Evolutionary conservation across 2,329 filamentous ascomycete genomes (phyloP), one percentile per base, ranked within the genome.

Genomic region (Aspergillus pseudonomiae): DNA sequence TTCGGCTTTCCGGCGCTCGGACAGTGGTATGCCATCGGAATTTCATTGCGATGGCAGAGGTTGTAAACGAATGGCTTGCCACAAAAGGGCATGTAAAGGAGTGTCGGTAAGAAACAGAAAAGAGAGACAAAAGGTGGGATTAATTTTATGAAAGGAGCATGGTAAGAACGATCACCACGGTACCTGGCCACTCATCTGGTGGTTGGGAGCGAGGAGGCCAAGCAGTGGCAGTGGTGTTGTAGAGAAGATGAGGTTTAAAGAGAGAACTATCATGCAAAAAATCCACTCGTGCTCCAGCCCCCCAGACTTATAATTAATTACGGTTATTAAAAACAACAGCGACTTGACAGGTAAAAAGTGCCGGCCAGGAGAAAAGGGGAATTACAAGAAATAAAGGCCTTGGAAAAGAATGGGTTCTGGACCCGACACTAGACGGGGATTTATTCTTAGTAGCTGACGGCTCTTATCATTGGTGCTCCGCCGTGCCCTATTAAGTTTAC

Each of bases 51-150:
- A 53, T 32, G 48, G 34, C 58, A 53, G 46, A 45, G 7, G 34
- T 24, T 41, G 16, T 54, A 53, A 60, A 60, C 26, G 58, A 60
- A 54, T 60, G 58, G 36, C 58, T 60, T 60, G 58, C 58, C 58
- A 7, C 32, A 28, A 30, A 24, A 19, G 19, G 48, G 58, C 48
- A 24, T 39, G 32, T 55, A 55, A 55, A 55, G 12, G 52, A 55
- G n/a, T 39, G 52, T 55, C 52, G 46, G 4, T 19, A 50, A 5
- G n/a, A 45, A 48, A 24, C 9, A n/a, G 4, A 16, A 55, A 30
- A 36, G 52, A 55, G 21, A 39, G 52, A 55, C 32, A 14, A 55
- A 55, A 24, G 21, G 52, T 39, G 52, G 34, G 50, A 52, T 34
- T 52, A 52, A 32, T 52, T 39, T 55, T 39, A 55, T 55, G 30